Conservation (phyloP, 805 yeast species). For the Spathaspora hagerdaliae region DNA sequence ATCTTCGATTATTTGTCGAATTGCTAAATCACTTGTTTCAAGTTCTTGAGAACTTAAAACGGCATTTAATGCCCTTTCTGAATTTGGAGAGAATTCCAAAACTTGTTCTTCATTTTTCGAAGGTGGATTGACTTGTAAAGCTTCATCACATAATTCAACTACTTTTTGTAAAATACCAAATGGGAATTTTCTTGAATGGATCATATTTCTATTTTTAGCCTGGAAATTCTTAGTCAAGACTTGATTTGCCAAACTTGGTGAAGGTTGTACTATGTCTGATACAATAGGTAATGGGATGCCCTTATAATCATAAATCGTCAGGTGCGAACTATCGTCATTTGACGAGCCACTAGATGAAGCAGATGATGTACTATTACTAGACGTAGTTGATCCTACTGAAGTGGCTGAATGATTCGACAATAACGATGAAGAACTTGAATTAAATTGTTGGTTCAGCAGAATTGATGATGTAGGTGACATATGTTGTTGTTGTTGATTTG, state of each 20-base stretch:
- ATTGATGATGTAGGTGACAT: not conserved
- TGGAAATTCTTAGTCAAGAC: slow-evolving; percentile 10
- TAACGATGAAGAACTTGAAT: slow-evolving; percentile 2
- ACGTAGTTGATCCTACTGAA: slow-evolving; percentile 1
- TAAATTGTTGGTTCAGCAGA: slow-evolving; percentile 10
- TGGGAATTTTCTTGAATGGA: slow-evolving; percentile 52
- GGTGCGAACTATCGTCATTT: slow-evolving; percentile 8
- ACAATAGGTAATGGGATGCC: slow-evolving; percentile 46
- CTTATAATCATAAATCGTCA: slow-evolving; percentile 47
- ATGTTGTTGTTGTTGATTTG: slow-evolving; percentile 8
- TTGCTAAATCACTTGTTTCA: slow-evolving; percentile 60
- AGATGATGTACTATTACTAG: slow-evolving; percentile 3
- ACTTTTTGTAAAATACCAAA: slow-evolving; percentile 56
- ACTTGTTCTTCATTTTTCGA: slow-evolving; percentile 27
- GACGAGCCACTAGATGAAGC: slow-evolving; percentile 6
- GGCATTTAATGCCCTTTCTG: slow-evolving; percentile 50
- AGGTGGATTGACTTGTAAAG: slow-evolving; percentile 63
- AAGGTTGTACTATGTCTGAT: slow-evolving; percentile 4
- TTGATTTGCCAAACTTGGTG: slow-evolving; percentile 17
- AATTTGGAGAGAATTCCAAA: slow-evolving; percentile 51
- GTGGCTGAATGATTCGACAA: slow-evolving; percentile 5
- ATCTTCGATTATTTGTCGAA: slow-evolving; percentile 59
- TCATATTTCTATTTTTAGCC: slow-evolving; percentile 16
- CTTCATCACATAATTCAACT: slow-evolving; percentile 68
- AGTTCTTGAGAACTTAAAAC: slow-evolving; percentile 37